A percentile compares a stretch with the other conserved stretches of the same genome.
These are phyloP conservation scores for Podaxis sp. DNA, from an alignment of 768 basidiomycete genomes.

Conservation along the genomic window DNA sequence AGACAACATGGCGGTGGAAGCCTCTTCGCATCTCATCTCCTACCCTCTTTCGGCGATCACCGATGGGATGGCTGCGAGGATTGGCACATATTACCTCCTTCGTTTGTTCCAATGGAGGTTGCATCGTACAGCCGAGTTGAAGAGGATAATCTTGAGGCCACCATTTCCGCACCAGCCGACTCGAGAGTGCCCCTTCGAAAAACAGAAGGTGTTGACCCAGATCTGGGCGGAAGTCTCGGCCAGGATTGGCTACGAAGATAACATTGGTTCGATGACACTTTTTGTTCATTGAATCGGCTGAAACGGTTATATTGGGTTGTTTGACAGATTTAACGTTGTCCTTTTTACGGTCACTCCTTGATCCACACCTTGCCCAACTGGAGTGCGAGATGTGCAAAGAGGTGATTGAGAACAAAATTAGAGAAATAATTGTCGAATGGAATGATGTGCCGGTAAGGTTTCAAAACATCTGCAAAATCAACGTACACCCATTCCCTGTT, in stretches of 20 bases:
- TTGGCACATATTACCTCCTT: conserved; percentile 16
- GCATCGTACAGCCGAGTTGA: conserved; percentile 6
- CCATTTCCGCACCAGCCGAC: conserved; percentile 14
- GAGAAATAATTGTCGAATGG: not conserved
- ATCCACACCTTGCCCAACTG: not conserved
- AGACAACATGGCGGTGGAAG: conserved; percentile 12
- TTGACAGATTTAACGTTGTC: not conserved
- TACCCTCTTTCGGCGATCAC: conserved; percentile 14
- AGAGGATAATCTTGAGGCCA: conserved; percentile 12
- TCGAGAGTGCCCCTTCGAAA: conserved; percentile 7
- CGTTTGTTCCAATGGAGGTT: conserved; percentile 16
- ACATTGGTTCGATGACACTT: not conserved
- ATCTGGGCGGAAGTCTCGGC: conserved; percentile 13
- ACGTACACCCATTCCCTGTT: not conserved
- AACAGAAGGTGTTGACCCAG: conserved; percentile 8
- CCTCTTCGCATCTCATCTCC: conserved; percentile 15
- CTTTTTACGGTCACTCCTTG: not conserved
- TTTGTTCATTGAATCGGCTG: not conserved
- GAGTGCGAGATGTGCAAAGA: conserved; percentile 12
- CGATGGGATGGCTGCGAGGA: conserved; percentile 16
- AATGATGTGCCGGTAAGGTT: not conserved
- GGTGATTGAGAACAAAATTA: conserved; percentile 15
- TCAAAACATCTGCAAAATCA: too few species aligned
- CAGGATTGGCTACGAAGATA: not conserved
- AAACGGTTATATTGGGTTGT: not conserved